Percentiles rank a stretch among this genome's conserved stretches.
These are phyloP conservation scores for Parasarocladium wereldwijsianum DNA, from an alignment of 2,329 filamentous ascomycete species.

Conservation along the genomic window DNA sequence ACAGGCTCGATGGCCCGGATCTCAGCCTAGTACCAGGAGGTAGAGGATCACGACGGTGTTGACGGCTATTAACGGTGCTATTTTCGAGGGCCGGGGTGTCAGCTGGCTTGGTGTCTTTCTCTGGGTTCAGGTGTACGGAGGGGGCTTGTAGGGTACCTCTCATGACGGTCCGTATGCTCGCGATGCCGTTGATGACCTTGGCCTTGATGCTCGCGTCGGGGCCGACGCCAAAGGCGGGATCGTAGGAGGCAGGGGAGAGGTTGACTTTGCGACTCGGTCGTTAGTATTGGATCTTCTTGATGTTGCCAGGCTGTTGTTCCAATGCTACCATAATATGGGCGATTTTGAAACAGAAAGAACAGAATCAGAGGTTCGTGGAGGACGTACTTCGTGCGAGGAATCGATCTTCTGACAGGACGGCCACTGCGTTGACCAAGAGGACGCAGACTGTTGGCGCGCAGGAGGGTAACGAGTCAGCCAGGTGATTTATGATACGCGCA, in stretches of 20 bases:
- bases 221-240: slow-evolving; percentile 64
- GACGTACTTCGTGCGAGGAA: slow-evolving; percentile 57
- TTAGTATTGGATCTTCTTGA: no score
- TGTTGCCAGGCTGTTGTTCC: background rate
- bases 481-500: no score
- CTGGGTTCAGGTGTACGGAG: background rate
- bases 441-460: slow-evolving; percentile 40
- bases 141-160: slow-evolving; percentile 42
- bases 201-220: slow-evolving; percentile 68
- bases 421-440: slow-evolving; percentile 86
- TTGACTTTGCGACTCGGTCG: slow-evolving; percentile 41
- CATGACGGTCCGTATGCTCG: slow-evolving; percentile 82
- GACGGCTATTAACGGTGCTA: slow-evolving; percentile 73
- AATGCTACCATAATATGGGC: background rate
- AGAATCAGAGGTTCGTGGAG: background rate
- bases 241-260: slow-evolving; percentile 55
- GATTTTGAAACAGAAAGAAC: background rate
- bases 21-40: slow-evolving; percentile 60
- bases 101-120: no score
- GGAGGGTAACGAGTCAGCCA: no score
- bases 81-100: no score
- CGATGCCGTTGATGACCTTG: slow-evolving; percentile 79
- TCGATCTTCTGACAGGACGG: slow-evolving; percentile 85
- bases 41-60: slow-evolving; percentile 76
- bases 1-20: background rate